These are phyloP conservation scores for Talaromyces sp. DNA, from an alignment of 2,329 filamentous ascomycete genomes.

Conservation along the genomic window DNA sequence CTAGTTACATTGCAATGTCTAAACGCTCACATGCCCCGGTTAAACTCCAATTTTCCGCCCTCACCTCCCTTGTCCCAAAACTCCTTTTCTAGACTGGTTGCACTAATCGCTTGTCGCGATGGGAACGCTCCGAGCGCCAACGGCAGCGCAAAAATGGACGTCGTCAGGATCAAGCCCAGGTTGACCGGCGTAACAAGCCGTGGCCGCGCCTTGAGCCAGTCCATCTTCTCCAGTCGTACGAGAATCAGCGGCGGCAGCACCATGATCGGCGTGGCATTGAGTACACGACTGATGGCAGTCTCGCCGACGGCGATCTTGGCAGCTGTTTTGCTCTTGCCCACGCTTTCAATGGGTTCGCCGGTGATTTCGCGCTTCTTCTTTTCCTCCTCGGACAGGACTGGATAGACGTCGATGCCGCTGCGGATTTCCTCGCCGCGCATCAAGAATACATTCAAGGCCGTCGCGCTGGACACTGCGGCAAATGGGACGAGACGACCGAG, in stretches of 20 bases:
- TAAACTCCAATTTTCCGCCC: slow-evolving; percentile 86
- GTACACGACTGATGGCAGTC: slow-evolving; percentile 82
- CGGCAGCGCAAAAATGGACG: slow-evolving; percentile 82
- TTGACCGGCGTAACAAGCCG: slow-evolving; percentile 77
- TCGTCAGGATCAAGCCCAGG: slow-evolving; percentile 76
- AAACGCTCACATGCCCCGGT: slow-evolving; percentile 69
- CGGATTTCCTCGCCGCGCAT: slow-evolving; percentile 97
- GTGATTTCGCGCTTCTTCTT: slow-evolving; percentile 59
- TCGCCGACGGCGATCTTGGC: slow-evolving; percentile 86
- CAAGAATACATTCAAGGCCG: slow-evolving; percentile 89
- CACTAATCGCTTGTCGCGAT: slow-evolving; percentile 76
- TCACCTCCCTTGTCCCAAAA: slow-evolving; percentile 78
- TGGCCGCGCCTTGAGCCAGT: slow-evolving; percentile 75
- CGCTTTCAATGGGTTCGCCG: slow-evolving; percentile 60
- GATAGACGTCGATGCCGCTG: slow-evolving; percentile 86
- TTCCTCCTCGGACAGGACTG: slow-evolving; percentile 66
- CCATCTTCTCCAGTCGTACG: slow-evolving; percentile 74
- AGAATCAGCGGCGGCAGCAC: slow-evolving; percentile 84
- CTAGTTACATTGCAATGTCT: slow-evolving; percentile 11
- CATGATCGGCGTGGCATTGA: slow-evolving; percentile 97
- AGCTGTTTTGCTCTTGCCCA: slow-evolving; percentile 84
- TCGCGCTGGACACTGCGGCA: slow-evolving; percentile 86
- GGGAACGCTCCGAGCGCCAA: slow-evolving; percentile 89
- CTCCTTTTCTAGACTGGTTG: slow-evolving; percentile 72
- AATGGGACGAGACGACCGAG: slow-evolving; percentile 90